These are phyloP conservation scores for Botrytis fragariae DNA, from an alignment of 2,329 filamentous ascomycete genomes.

Conservation along the genomic window DNA sequence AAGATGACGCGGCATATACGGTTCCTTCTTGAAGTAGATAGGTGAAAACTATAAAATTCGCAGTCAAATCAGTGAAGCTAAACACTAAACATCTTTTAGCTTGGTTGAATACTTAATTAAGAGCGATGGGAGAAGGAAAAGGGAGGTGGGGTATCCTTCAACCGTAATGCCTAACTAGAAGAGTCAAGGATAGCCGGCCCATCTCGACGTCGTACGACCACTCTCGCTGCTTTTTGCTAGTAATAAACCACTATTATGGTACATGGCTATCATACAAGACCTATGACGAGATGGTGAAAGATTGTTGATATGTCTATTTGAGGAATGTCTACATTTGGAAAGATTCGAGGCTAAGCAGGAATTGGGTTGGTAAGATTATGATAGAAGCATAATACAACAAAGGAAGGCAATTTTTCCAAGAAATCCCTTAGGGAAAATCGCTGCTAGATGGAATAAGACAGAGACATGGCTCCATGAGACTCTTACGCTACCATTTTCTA, in stretches of 20 bases:
- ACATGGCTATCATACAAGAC: not conserved
- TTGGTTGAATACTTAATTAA: too few relatives aligned
- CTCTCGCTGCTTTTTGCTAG: not conserved
- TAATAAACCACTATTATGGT: not conserved
- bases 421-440: too few relatives aligned
- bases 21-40: not conserved
- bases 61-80: not conserved
- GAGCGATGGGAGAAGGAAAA: too few relatives aligned
- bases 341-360: not conserved
- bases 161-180: not conserved
- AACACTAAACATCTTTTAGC: not conserved
- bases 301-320: not conserved
- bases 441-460: not conserved
- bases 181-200: too few relatives aligned
- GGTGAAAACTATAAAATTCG: not conserved
- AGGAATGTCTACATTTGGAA: not conserved
- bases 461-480: not conserved
- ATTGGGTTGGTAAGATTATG: not conserved
- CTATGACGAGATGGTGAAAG: not conserved
- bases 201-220: not conserved
- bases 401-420: not conserved
- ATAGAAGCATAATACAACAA: not conserved
- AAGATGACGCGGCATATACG: not conserved
- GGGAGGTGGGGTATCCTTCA: not conserved
- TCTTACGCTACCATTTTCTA: not conserved